Base-by-base conservation (phyloP, 306 rosid genomes). In the Quercus robur region DNA sequence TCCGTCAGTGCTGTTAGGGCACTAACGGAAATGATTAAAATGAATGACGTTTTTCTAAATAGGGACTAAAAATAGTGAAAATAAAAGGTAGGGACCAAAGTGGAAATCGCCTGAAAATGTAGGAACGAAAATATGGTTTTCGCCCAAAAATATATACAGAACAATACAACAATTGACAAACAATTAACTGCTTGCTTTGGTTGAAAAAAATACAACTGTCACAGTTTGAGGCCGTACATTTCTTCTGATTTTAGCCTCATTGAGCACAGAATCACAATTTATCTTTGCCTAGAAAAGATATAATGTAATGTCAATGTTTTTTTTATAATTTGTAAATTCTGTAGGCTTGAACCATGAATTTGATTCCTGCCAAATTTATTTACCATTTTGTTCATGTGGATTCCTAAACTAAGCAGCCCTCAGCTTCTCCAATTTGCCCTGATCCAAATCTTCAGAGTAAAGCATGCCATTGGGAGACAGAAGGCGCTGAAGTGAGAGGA, bases 381-480 rank as follows among this genome's bases (percentile, higher is more conserved):
- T 33, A 8, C 61, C 56, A 3, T 72, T 70, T 5, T 20, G 62
- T 12, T 25, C 49, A 80, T 57, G 51, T 26, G 30, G 58, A 74
- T 57, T 86, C 74, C 75, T 68, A 66, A 61, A 28, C 84, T 84
- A 91, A 1, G 54, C 54, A 12, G 54, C 54, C 54, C 54, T 49
- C 54, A 49, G 17, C 54, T 49, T 88, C 81, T 80, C 85, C 63
- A 84, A 26, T 51, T 79, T 68, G 25, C 78, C 52, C 20, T 14
- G 89, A 63, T 70, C 83, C 54, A 52, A 46, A 70, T 84, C 89
- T 81, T 86, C 91, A 2, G 87, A 78, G 85, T 81, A 84, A 18
- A 90, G 86, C 70, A 93, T 71, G 73, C 94, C 91, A 19, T 73
- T 68, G 17, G 89, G 90, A 46, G 94, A 91, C 21, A 86, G 86